A percentile compares a stretch with the other conserved stretches of the same genome.
Evolutionary conservation across 306 rosid species (phyloP).

Genomic region (Sechiopsis laciniata): DNA sequence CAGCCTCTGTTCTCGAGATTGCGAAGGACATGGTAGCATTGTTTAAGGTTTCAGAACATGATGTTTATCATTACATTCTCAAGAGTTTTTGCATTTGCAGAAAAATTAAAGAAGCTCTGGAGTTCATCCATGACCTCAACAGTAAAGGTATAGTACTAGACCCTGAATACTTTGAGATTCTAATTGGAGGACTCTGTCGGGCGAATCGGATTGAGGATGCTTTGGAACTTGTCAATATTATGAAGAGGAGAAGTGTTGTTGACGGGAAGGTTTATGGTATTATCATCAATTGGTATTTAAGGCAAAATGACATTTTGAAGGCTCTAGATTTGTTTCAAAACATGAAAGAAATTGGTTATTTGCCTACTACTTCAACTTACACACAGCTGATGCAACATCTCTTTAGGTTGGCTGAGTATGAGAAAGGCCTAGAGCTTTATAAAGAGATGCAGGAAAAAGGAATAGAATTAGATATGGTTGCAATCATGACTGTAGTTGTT

Average conservation of each 20-base stretch:
- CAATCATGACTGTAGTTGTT: slow-evolving; percentile 72
- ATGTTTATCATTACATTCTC: slow-evolving; percentile 48
- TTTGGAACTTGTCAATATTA: slow-evolving; percentile 61
- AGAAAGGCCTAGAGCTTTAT: slow-evolving; percentile 58
- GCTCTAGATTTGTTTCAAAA: slow-evolving; percentile 56
- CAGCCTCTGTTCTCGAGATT: slow-evolving; percentile 41
- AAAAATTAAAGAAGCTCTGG: slow-evolving; percentile 70
- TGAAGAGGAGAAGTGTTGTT: slow-evolving; percentile 44
- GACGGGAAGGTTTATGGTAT: slow-evolving; percentile 49
- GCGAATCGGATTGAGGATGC: slow-evolving; percentile 59
- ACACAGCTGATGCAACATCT: slow-evolving; percentile 73
- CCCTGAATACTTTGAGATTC: slow-evolving; percentile 49
- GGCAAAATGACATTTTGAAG: slow-evolving; percentile 39
- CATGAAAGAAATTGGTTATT: slow-evolving; percentile 54
- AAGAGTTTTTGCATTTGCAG: slow-evolving; percentile 62
- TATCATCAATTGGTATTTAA: slow-evolving; percentile 57
- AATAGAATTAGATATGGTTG: slow-evolving; percentile 53
- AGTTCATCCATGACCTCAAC: slow-evolving; percentile 64
- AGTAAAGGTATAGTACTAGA: slow-evolving; percentile 47
- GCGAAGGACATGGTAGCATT: slow-evolving; percentile 59
- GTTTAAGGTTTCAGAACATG: slow-evolving; percentile 41
- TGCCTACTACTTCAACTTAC: slow-evolving; percentile 52
- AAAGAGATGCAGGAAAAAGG: slow-evolving; percentile 69
- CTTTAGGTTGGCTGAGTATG: slow-evolving; percentile 44
- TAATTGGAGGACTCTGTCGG: slow-evolving; percentile 72